Evolutionary conservation across 306 rosid species (phyloP).

Genomic region (Macrotyloma uniflorum): DNA sequence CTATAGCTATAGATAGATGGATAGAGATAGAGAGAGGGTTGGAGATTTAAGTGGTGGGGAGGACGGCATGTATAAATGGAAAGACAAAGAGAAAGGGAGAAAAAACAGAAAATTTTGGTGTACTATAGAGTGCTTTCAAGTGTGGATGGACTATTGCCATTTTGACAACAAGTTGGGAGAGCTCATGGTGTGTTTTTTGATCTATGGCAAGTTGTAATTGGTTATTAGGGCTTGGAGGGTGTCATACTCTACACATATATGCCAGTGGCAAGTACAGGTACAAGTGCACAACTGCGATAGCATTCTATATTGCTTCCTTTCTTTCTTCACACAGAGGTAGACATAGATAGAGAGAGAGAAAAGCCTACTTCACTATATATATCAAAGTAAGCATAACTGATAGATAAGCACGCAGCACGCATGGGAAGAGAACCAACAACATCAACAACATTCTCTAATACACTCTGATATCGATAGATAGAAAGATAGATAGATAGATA

Average conservation of each 20-base stretch:
- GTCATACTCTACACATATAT: constrained; percentile 30
- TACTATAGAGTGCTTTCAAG: constrained; percentile 54
- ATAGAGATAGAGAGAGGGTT: not conserved
- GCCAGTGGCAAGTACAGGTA: constrained; percentile 67
- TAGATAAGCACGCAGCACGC: constrained; percentile 90
- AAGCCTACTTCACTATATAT: constrained; percentile 25
- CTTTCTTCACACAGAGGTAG: not conserved
- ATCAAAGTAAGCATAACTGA: constrained; percentile 48
- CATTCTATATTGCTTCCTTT: constrained; percentile 17
- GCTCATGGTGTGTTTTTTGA: constrained; percentile 33
- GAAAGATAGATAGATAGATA: constrained; percentile 25
- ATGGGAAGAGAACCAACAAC: constrained; percentile 54
- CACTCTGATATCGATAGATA: constrained; percentile 34
- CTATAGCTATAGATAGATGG: constrained; percentile 32
- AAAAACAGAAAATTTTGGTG: constrained; percentile 16
- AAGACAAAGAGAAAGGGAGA: constrained; percentile 39
- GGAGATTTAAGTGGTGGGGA: constrained; percentile 53
- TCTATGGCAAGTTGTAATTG: constrained; percentile 61
- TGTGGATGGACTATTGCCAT: constrained; percentile 54
- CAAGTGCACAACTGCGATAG: constrained; percentile 30
- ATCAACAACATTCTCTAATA: constrained; percentile 59
- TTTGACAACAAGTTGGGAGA: constrained; percentile 39
- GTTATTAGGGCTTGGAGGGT: constrained; percentile 52
- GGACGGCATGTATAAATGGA: constrained; percentile 86
- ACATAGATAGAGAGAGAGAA: constrained; percentile 29